These are phyloP conservation scores for Pythium guiyangense DNA, from an alignment of 352 stramenopile genomes.

Conservation along the genomic window DNA sequence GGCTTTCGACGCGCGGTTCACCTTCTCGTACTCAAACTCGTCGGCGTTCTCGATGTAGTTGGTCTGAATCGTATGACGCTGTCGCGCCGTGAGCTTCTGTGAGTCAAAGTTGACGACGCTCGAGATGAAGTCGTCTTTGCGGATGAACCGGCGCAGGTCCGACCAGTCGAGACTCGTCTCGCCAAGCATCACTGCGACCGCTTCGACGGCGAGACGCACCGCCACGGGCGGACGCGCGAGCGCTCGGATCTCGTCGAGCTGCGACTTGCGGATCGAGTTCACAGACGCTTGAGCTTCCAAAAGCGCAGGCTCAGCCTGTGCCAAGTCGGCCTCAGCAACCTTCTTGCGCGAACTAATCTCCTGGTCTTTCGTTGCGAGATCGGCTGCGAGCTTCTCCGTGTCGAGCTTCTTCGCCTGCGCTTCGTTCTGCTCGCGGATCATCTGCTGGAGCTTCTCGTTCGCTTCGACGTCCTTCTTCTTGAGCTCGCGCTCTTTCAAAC, in stretches of 20 bases:
- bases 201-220: constrained; percentile 96
- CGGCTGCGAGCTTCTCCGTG: constrained; percentile 92
- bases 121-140: constrained; percentile 98
- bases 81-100: constrained; percentile 92
- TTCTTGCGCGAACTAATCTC: constrained; percentile 94
- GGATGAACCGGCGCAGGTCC: constrained; percentile 97
- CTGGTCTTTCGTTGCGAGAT: constrained; percentile 94
- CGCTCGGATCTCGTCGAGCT: constrained; percentile 98
- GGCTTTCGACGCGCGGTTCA: constrained; percentile 93
- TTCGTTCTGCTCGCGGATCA: constrained; percentile 98
- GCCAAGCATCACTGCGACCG: constrained; percentile 98
- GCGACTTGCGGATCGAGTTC: constrained; percentile 97
- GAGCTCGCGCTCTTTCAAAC: constrained; percentile 92
- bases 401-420: constrained; percentile 96
- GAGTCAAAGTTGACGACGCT: constrained; percentile 99
- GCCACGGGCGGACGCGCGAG: constrained; percentile 94
- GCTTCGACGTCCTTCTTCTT: constrained; percentile 96
- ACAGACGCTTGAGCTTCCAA: constrained; percentile 95
- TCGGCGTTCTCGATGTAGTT: constrained; percentile 95
- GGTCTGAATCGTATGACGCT: constrained; percentile 93
- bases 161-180: constrained; percentile 95
- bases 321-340: constrained; percentile 95
- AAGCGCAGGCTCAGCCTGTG: constrained; percentile 97
- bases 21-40: constrained; percentile 90
- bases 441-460: constrained; percentile 98